Conservation (phyloP, 805 yeast genomes). For the Naumovozyma castellii region DNA sequence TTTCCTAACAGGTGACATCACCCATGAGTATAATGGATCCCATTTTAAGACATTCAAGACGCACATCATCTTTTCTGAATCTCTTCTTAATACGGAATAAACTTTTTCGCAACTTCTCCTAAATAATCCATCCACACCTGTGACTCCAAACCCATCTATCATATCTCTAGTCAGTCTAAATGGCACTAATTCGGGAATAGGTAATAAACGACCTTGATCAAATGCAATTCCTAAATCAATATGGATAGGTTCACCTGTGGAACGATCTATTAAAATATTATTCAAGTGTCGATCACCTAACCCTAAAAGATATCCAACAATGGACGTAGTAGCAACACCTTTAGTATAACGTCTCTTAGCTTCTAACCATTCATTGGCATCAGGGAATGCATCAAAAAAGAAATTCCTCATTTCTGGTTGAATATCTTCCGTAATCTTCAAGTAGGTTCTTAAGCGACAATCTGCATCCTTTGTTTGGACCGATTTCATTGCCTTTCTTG, state of each 20-base stretch:
- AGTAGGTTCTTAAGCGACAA: constrained; percentile 39
- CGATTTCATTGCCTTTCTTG: constrained; percentile 54
- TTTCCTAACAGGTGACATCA: constrained; percentile 63
- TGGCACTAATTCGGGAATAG: constrained; percentile 90
- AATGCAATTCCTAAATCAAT: constrained; percentile 95
- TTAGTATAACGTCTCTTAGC: constrained; percentile 56
- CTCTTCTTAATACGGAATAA: constrained; percentile 52
- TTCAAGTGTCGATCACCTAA: constrained; percentile 93
- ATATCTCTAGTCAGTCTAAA: constrained; percentile 84
- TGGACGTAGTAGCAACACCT: constrained; percentile 77
- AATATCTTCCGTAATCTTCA: constrained; percentile 39
- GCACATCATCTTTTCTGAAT: constrained; percentile 62
- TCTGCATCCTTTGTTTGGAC: constrained; percentile 39
- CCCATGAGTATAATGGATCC: constrained; percentile 93
- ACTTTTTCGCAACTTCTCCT: constrained; percentile 65
- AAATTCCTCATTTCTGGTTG: constrained; percentile 62
- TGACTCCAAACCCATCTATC: constrained; percentile 85
- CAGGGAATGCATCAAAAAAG: constrained; percentile 56
- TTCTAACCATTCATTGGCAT: constrained; percentile 66
- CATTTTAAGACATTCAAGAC: constrained; percentile 78
- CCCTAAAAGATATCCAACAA: constrained; percentile 82
- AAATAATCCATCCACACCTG: constrained; percentile 77
- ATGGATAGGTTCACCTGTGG: constrained; percentile 88
- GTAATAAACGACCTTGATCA: constrained; percentile 79
- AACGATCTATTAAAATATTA: constrained; percentile 70